Conservation (phyloP, 2,329 filamentous ascomycete species). For the Bipolaris victoriae region DNA sequence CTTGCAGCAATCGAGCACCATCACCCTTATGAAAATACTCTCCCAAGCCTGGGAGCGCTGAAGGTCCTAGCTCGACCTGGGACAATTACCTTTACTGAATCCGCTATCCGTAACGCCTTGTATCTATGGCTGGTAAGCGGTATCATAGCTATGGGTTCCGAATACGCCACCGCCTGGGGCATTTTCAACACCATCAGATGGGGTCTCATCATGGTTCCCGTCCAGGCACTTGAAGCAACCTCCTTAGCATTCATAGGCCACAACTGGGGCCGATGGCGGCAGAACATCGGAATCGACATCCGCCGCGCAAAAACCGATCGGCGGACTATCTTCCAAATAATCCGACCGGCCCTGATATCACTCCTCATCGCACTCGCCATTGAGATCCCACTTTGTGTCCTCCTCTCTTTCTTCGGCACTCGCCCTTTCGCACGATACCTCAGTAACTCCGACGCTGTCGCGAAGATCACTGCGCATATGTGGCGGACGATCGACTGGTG, state of each 20-base stretch:
- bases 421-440: conserved; percentile 68
- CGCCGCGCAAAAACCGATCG: conserved; percentile 35
- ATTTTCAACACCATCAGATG: conserved; percentile 76
- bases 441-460: conserved; percentile 62
- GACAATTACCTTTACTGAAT: conserved; percentile 66
- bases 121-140: conserved; percentile 73
- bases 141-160: conserved; percentile 66
- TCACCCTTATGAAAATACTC: conserved; percentile 1
- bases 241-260: conserved; percentile 71
- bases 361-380: not conserved
- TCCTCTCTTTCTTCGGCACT: conserved; percentile 66
- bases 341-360: conserved; percentile 46
- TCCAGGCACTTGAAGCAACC: conserved; percentile 70
- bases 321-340: not conserved
- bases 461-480: conserved; percentile 68
- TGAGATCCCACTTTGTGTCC: conserved; percentile 68
- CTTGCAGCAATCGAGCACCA: not conserved
- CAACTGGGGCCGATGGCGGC: conserved; percentile 63
- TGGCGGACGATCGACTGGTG: conserved; percentile 64
- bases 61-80: conserved; percentile 63
- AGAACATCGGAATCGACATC: conserved; percentile 32
- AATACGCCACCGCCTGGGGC: conserved; percentile 75
- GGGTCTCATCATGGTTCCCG: conserved; percentile 76
- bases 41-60: conserved; percentile 52
- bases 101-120: conserved; percentile 69